Percentiles rank a stretch among this genome's conserved stretches.
phyloP scores from a whole-genome alignment of 345 rosid genomes.

The Passiflora organensis region DNA sequence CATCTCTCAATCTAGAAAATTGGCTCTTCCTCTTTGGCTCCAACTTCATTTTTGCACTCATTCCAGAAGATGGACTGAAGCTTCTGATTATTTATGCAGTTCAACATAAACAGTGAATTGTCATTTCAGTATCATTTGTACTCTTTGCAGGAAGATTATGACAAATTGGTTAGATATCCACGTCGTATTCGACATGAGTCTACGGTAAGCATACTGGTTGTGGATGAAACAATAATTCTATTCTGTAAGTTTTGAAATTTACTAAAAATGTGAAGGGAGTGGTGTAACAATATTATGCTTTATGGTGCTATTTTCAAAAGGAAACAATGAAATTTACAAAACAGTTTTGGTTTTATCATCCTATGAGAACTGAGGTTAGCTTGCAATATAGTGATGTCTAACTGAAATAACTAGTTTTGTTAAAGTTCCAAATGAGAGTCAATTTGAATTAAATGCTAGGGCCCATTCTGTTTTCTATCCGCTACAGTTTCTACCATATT shows the following conservation, averaged over 20 bases:
- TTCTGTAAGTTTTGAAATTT: not conserved
- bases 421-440: too few relatives aligned
- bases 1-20: not conserved
- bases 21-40: not conserved
- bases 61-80: too few relatives aligned
- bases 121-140: not conserved
- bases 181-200: constrained; percentile 78
- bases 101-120: not conserved
- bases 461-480: too few relatives aligned
- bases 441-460: too few relatives aligned
- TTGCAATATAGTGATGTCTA: too few relatives aligned
- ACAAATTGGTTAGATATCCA: constrained; percentile 51
- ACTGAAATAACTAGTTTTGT: too few relatives aligned
- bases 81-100: not conserved
- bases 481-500: too few relatives aligned
- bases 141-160: constrained; percentile 62
- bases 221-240: constrained; percentile 7
- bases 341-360: too few relatives aligned
- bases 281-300: not conserved
- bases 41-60: not conserved
- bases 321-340: too few relatives aligned
- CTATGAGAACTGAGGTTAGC: too few relatives aligned
- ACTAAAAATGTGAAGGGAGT: not conserved
- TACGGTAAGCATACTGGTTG: constrained; percentile 55
- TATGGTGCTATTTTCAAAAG: too few relatives aligned